Evolutionary conservation across 495 filamentous ascomycete genomes (phyloP).

Genomic region (Penicillium cinerascens): DNA sequence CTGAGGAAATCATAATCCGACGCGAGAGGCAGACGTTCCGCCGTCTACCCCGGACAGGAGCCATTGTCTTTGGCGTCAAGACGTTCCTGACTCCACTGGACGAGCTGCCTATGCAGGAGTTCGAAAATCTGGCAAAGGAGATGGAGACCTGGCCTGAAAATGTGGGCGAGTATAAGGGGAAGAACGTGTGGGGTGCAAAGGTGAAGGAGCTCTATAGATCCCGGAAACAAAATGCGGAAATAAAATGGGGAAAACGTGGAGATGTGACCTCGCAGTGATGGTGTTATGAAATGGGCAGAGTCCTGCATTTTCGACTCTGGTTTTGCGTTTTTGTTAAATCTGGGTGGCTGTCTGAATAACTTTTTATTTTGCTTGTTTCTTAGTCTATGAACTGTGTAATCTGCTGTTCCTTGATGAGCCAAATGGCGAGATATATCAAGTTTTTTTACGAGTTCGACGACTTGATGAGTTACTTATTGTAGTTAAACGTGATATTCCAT

Average conservation of each 20-base stretch:
- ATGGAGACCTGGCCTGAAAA: slow-evolving; percentile 52
- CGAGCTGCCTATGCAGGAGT: slow-evolving; percentile 43
- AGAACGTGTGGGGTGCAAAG: slow-evolving; percentile 45
- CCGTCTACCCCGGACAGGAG: slow-evolving; percentile 42
- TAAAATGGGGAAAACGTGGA: slow-evolving; percentile 26
- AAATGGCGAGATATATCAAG: neutral
- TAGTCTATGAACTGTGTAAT: neutral
- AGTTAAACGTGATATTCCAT: neutral
- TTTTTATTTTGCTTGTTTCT: slow-evolving; percentile 4
- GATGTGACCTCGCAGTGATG: slow-evolving; percentile 14
- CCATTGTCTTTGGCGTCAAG: slow-evolving; percentile 54
- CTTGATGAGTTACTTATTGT: neutral
- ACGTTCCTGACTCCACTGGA: slow-evolving; percentile 47
- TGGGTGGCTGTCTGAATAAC: slow-evolving; percentile 34
- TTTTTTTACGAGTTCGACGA: neutral
- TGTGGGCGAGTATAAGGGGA: slow-evolving; percentile 52
- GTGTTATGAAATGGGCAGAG: neutral
- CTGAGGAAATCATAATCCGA: slow-evolving; percentile 45
- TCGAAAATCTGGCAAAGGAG: slow-evolving; percentile 44
- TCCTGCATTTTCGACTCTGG: slow-evolving; percentile 12
- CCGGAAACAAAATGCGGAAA: slow-evolving; percentile 12
- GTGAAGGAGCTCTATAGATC: slow-evolving; percentile 43
- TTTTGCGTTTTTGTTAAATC: slow-evolving; percentile 5
- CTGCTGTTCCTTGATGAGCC: neutral
- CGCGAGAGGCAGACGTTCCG: slow-evolving; percentile 56